Evolutionary conservation across 345 rosid species (phyloP), one percentile per base, ranked within the genome.

Genomic region (Rhizophora mangle): DNA sequence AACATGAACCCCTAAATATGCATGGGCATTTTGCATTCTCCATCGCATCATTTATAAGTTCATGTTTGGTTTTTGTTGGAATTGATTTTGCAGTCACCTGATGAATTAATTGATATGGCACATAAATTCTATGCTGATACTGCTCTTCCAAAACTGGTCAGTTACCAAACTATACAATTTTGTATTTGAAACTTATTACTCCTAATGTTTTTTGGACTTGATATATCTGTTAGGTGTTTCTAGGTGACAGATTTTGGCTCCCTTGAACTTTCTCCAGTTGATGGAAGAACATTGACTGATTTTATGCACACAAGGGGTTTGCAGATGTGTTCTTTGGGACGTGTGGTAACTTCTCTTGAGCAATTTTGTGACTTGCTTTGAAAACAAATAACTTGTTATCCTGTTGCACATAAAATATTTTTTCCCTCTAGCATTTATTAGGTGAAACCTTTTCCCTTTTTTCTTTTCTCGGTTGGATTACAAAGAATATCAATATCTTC

Each of bases 221-320:
- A 70, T n/a, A 52, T 67, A 27, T 64, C 22, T 49, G 36, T n/a
- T 51, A 63, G 70, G 36, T 24, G 60, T 74, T 59, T 67, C 62
- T 72, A 72, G 74, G 70, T 68, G 69, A 76, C 73, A 39, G 72
- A 71, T 36, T 69, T 76, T 67, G 67, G 60, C 32, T 72, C 78
- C 19, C 73, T 79, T 64, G 69, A 74, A 47, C 64, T 74, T 43
- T 57, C 72, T 39, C 79, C 66, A 21, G 76, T 75, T 77, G 72
- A 66, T 65, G 76, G 72, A 70, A 77, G 81, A 68, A 77, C 81
- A 22, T 64, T 77, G 71, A 77, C 81, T 19, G 81, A 77, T 61
- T 77, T 77, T 69, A 77, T 77, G 81, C 81, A 77, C 46, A 72
- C 81, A 30, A 60, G 81, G 72, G 81, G 81, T 52, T 68, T 77